These are phyloP conservation scores for Discostella stelligera DNA, from an alignment of 352 stramenopile species.

Conservation along the genomic window DNA sequence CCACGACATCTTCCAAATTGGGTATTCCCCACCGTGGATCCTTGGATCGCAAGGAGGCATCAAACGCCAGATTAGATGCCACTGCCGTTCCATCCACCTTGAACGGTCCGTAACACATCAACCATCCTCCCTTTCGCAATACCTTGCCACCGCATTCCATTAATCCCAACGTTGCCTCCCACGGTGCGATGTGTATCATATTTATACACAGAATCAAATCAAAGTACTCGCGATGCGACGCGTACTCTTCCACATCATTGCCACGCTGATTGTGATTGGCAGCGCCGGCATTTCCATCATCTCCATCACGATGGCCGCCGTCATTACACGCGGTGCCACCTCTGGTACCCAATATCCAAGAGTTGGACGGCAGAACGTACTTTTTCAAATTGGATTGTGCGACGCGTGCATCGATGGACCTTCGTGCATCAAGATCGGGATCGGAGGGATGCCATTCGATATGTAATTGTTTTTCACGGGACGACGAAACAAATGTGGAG, in stretches of 20 bases:
- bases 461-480: slow-evolving; percentile 5
- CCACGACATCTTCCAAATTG: slow-evolving; percentile 68
- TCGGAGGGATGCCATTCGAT: slow-evolving; percentile 43
- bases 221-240: slow-evolving; percentile 25
- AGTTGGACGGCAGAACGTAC: slow-evolving; percentile 7
- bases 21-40: slow-evolving; percentile 65
- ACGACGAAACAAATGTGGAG: neutral
- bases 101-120: slow-evolving; percentile 74
- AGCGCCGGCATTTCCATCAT: slow-evolving; percentile 4
- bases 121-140: slow-evolving; percentile 42
- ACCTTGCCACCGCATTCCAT: slow-evolving; percentile 58
- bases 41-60: slow-evolving; percentile 55
- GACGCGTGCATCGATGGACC: slow-evolving; percentile 42
- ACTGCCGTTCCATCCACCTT: slow-evolving; percentile 59
- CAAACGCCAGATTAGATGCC: slow-evolving; percentile 78
- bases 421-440: slow-evolving; percentile 23
- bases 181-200: slow-evolving; percentile 82
- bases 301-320: slow-evolving; percentile 17
- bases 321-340: slow-evolving; percentile 27
- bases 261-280: slow-evolving; percentile 19
- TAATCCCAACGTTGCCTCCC: slow-evolving; percentile 70
- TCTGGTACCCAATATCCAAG: slow-evolving; percentile 24
- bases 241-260: slow-evolving; percentile 16
- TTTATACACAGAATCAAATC: slow-evolving; percentile 78
- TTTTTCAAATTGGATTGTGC: neutral